These are phyloP conservation scores for Scheffersomyces segobiensis DNA, from an alignment of 1,139 yeast genomes.

Conservation along the genomic window DNA sequence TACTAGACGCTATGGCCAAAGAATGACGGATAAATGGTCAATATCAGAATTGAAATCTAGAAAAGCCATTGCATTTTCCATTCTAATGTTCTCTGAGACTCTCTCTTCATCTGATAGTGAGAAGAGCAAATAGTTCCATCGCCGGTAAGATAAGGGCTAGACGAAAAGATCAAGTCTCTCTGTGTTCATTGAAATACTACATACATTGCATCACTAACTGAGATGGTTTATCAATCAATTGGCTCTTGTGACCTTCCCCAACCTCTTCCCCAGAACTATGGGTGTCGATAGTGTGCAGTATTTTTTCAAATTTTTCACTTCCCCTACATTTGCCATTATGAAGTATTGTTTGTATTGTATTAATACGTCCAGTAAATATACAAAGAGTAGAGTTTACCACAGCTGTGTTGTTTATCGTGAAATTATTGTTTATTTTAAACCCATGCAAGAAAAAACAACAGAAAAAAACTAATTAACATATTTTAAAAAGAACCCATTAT, in stretches of 20 bases:
- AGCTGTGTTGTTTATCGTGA: conserved; percentile 5
- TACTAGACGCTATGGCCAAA: too few species aligned
- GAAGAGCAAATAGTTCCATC: too few species aligned
- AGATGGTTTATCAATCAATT: too few species aligned
- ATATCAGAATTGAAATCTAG: too few species aligned
- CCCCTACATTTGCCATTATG: neutral
- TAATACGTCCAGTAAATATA: conserved; percentile 10
- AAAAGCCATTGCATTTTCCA: too few species aligned
- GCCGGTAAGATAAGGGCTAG: too few species aligned
- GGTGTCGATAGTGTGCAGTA: neutral
- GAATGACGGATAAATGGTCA: too few species aligned
- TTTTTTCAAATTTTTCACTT: neutral
- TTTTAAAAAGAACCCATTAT: conserved; percentile 10
- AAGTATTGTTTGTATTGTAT: conserved; percentile 2
- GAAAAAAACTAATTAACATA: conserved; percentile 21
- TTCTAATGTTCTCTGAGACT: too few species aligned
- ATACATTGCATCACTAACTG: neutral
- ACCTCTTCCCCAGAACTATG: neutral
- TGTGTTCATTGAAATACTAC: too few species aligned
- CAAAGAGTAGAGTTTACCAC: conserved; percentile 7
- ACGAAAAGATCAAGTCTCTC: too few species aligned
- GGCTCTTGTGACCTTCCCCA: neutral
- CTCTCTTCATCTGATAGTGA: too few species aligned
- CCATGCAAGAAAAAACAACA: conserved; percentile 33
- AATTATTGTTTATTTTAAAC: conserved; percentile 32